Percentiles rank a stretch among this genome's conserved stretches.
Conservation (phyloP, 192 early-diverging fungal genomes). For the Rhizophagus prolifer region DNA sequence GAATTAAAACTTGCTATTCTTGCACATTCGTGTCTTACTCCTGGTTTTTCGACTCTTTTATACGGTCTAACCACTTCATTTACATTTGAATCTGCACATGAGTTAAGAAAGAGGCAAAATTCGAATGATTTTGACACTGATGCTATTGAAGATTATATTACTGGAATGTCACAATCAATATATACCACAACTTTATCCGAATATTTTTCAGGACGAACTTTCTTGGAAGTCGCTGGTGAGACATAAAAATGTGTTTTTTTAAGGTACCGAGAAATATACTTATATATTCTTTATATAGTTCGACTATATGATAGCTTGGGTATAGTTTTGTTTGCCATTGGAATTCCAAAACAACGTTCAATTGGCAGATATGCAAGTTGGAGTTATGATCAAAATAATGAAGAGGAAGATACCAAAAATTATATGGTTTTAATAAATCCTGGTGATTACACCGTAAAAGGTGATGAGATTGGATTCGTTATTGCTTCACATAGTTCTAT, state of each 20-base stretch:
- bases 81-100: constrained; percentile 13
- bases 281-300: background rate
- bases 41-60: constrained; percentile 28
- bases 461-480: constrained; percentile 33
- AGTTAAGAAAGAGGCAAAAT: background rate
- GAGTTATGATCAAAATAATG: background rate
- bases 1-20: constrained; percentile 30
- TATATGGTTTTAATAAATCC: constrained; percentile 32
- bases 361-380: background rate
- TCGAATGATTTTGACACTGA: constrained; percentile 3
- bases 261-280: background rate
- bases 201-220: constrained; percentile 8
- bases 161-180: constrained; percentile 27
- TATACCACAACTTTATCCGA: constrained; percentile 29
- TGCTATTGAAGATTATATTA: constrained; percentile 28
- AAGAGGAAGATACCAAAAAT: constrained; percentile 16
- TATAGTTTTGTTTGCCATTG: constrained; percentile 28
- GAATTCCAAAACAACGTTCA: constrained; percentile 29
- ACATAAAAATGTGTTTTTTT: background rate
- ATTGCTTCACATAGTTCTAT: constrained; percentile 14
- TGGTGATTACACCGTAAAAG: constrained; percentile 31
- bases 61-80: constrained; percentile 31
- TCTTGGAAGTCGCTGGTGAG: constrained; percentile 20
- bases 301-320: constrained; percentile 15
- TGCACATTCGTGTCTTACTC: constrained; percentile 32